Percentiles rank a stretch among this genome's conserved stretches.
These are phyloP conservation scores for Melampsora abietis-canadensis DNA, from an alignment of 1,284 basidiomycete genomes.

Conservation along the genomic window DNA sequence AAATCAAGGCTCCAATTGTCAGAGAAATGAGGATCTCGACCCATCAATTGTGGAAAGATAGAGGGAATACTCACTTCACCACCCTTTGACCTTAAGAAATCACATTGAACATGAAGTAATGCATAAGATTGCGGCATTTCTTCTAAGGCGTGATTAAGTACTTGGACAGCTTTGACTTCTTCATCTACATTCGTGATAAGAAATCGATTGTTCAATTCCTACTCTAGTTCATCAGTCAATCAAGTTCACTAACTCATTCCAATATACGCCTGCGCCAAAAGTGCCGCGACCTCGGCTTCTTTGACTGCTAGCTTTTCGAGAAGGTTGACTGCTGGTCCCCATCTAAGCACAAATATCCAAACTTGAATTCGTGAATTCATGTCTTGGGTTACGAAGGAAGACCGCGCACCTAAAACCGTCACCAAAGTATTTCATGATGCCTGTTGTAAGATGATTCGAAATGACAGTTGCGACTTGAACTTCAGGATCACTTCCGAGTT, in stretches of 20 bases:
- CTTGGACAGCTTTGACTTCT: conserved; percentile 95
- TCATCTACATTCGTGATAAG: conserved; percentile 64
- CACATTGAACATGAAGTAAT: conserved; percentile 87
- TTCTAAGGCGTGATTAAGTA: conserved; percentile 79
- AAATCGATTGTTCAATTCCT: conserved; percentile 4
- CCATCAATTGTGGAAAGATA: no score
- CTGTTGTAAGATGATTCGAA: conserved; percentile 91
- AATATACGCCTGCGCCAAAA: conserved; percentile 85
- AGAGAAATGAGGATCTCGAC: no score
- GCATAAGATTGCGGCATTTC: conserved; percentile 87
- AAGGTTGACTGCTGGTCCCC: conserved; percentile 81
- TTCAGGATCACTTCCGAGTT: conserved; percentile 95
- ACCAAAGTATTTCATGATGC: conserved; percentile 94
- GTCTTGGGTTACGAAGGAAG: background rate
- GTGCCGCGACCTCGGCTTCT: conserved; percentile 84
- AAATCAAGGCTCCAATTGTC: background rate
- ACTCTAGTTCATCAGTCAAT: background rate
- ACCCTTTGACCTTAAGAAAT: conserved; percentile 79
- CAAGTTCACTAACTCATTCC: conserved; percentile 79
- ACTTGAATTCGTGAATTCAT: background rate
- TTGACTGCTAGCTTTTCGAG: conserved; percentile 83
- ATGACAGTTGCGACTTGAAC: conserved; percentile 98
- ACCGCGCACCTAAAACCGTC: conserved; percentile 71
- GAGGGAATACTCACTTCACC: conserved; percentile 43
- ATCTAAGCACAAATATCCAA: conserved; percentile 26